Percentiles rank a stretch among this genome's conserved stretches.
Evolutionary conservation across 2,329 filamentous ascomycete species (phyloP).

Genomic region (Penicillium glabrum): DNA sequence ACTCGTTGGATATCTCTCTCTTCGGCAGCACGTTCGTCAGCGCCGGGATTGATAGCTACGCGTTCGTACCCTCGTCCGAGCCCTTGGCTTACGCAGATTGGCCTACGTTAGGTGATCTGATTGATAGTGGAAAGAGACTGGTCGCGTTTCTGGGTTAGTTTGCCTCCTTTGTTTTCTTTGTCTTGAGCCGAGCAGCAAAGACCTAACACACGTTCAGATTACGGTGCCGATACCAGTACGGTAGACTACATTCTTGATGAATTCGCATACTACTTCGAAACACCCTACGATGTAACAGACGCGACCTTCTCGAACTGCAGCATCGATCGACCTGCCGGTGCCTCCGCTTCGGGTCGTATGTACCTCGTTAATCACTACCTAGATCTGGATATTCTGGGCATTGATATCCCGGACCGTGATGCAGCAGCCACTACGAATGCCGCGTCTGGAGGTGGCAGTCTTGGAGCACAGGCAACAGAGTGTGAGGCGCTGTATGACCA

Average conservation of each 20-base stretch:
- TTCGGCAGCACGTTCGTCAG: constrained; percentile 36
- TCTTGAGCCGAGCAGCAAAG: not conserved
- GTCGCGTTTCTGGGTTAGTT: constrained; percentile 45
- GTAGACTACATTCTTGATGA: constrained; percentile 46
- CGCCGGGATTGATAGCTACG: constrained; percentile 34
- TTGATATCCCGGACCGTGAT: constrained; percentile 44
- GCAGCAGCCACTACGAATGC: constrained; percentile 45
- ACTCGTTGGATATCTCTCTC: constrained; percentile 37
- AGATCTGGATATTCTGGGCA: constrained; percentile 42
- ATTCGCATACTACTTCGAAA: constrained; percentile 50
- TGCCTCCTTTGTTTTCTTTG: not conserved
- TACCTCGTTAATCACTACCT: constrained; percentile 52
- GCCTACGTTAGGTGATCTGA: constrained; percentile 46
- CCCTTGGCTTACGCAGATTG: constrained; percentile 39
- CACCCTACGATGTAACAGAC: constrained; percentile 44
- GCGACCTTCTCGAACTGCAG: constrained; percentile 43
- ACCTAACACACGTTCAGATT: constrained; percentile 31
- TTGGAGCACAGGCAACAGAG: constrained; percentile 41
- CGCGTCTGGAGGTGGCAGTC: constrained; percentile 42
- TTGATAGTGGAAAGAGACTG: constrained; percentile 42
- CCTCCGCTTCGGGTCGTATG: constrained; percentile 42
- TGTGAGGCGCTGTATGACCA: constrained; percentile 42
- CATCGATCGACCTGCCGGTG: constrained; percentile 45
- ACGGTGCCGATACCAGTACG: constrained; percentile 37
- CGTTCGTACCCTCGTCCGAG: constrained; percentile 37